phyloP scores from a whole-genome alignment of 1,139 yeast species.

The Suhomyces atakaporum region DNA sequence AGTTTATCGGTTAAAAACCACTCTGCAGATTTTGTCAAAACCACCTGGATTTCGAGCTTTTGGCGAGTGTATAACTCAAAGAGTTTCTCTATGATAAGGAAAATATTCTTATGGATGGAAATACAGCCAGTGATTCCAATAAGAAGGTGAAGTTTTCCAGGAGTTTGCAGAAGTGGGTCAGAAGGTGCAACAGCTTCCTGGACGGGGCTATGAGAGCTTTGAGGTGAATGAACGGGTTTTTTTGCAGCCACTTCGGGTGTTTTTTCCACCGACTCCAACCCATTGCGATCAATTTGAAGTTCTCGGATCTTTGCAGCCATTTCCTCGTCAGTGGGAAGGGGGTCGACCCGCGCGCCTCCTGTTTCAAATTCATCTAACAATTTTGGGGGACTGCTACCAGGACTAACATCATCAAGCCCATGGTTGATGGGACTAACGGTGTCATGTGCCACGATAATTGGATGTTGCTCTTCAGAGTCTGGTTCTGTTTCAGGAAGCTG shows the following conservation, averaged over 20 bases:
- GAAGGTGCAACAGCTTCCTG: no score
- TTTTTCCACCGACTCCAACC: background rate
- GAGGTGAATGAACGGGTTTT: no score
- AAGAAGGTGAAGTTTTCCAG: constrained; percentile 24
- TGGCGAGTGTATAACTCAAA: constrained; percentile 28
- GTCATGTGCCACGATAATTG: constrained; percentile 24
- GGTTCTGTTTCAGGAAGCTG: constrained; percentile 2
- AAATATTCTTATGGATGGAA: constrained; percentile 27
- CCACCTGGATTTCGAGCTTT: constrained; percentile 29
- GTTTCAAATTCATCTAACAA: no score
- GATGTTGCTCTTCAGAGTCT: constrained; percentile 12
- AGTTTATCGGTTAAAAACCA: constrained; percentile 28
- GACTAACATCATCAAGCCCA: constrained; percentile 14
- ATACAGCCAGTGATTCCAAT: constrained; percentile 35
- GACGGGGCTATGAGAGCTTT: no score
- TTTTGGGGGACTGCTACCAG: background rate
- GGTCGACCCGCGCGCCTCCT: background rate
- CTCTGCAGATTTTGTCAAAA: constrained; percentile 32
- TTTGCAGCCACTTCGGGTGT: no score
- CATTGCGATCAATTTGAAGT: constrained; percentile 1
- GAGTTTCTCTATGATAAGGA: constrained; percentile 30
- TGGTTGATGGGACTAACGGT: constrained; percentile 27
- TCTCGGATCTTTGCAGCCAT: constrained; percentile 3
- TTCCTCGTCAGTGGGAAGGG: background rate
- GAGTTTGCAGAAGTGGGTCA: background rate